Conservation (phyloP, 306 rosid genomes). For the Biancaea sappan region DNA sequence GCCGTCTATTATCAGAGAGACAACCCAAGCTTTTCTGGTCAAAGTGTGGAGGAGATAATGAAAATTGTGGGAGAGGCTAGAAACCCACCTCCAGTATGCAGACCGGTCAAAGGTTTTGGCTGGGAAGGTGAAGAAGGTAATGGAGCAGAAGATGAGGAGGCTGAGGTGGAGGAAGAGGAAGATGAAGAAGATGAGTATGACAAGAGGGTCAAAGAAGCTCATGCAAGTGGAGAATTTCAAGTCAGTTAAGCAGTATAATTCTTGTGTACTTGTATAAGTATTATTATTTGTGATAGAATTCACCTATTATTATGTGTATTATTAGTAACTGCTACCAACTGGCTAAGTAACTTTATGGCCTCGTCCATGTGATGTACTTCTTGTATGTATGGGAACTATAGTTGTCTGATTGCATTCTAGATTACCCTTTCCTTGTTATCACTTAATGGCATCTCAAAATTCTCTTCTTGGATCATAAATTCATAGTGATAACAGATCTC, state of each 20-base stretch:
- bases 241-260: slow-evolving; percentile 45
- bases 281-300: slow-evolving; percentile 9
- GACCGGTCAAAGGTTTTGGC: slow-evolving; percentile 54
- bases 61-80: slow-evolving; percentile 81
- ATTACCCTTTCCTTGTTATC: slow-evolving; percentile 27
- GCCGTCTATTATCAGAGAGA: slow-evolving; percentile 62
- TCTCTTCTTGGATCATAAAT: background rate
- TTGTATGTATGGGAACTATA: slow-evolving; percentile 30
- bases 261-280: slow-evolving; percentile 24
- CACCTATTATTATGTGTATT: slow-evolving; percentile 42
- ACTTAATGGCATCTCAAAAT: background rate
- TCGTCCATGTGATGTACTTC: slow-evolving; percentile 37
- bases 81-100: slow-evolving; percentile 62
- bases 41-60: slow-evolving; percentile 70
- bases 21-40: slow-evolving; percentile 67
- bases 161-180: slow-evolving; percentile 52
- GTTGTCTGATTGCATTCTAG: slow-evolving; percentile 30
- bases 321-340: slow-evolving; percentile 26
- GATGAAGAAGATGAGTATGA: slow-evolving; percentile 71
- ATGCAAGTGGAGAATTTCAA: slow-evolving; percentile 73
- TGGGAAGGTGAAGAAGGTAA: slow-evolving; percentile 67
- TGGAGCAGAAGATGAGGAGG: slow-evolving; percentile 37
- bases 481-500: slow-evolving; percentile 10
- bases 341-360: slow-evolving; percentile 11
- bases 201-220: slow-evolving; percentile 70